phyloP scores from a whole-genome alignment of 495 filamentous ascomycete species.

The Neurospora hispaniola region DNA sequence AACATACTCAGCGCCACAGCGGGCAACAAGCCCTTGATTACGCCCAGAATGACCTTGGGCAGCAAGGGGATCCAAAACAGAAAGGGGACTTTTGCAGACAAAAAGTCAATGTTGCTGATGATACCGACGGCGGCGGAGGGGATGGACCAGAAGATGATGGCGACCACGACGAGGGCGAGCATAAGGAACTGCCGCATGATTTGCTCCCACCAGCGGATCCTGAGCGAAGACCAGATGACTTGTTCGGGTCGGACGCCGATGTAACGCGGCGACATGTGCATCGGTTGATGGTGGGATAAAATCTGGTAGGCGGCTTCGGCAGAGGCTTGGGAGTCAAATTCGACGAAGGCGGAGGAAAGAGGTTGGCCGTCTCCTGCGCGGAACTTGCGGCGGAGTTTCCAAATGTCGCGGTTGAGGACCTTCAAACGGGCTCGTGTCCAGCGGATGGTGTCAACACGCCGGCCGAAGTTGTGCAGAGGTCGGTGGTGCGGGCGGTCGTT shows the following conservation, averaged over 20 bases:
- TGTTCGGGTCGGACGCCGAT: slow-evolving; percentile 70
- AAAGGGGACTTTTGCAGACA: slow-evolving; percentile 51
- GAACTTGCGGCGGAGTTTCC: slow-evolving; percentile 40
- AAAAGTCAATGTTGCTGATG: slow-evolving; percentile 65
- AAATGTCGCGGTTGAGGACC: slow-evolving; percentile 62
- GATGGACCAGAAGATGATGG: slow-evolving; percentile 86
- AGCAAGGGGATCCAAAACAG: slow-evolving; percentile 58
- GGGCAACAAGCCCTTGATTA: slow-evolving; percentile 73
- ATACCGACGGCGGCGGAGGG: slow-evolving; percentile 69
- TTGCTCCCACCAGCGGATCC: slow-evolving; percentile 72
- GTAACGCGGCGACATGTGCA: slow-evolving; percentile 78
- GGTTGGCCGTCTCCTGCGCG: slow-evolving; percentile 33
- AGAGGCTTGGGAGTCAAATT: slow-evolving; percentile 64
- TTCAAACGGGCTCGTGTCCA: slow-evolving; percentile 71
- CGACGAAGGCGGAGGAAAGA: slow-evolving; percentile 65
- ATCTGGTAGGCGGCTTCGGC: slow-evolving; percentile 78
- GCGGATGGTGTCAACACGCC: slow-evolving; percentile 68
- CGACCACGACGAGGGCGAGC: slow-evolving; percentile 49
- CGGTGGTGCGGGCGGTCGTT: slow-evolving; percentile 44
- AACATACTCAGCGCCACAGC: slow-evolving; percentile 62
- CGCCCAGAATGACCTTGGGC: slow-evolving; percentile 52
- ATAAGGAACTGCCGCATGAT: slow-evolving; percentile 57
- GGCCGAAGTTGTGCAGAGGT: slow-evolving; percentile 41
- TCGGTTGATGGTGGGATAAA: slow-evolving; percentile 64
- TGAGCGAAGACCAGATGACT: slow-evolving; percentile 73